These are phyloP conservation scores for Gypsophila paniculata DNA, from an alignment of 179 eudicot genomes.

Conservation along the genomic window DNA sequence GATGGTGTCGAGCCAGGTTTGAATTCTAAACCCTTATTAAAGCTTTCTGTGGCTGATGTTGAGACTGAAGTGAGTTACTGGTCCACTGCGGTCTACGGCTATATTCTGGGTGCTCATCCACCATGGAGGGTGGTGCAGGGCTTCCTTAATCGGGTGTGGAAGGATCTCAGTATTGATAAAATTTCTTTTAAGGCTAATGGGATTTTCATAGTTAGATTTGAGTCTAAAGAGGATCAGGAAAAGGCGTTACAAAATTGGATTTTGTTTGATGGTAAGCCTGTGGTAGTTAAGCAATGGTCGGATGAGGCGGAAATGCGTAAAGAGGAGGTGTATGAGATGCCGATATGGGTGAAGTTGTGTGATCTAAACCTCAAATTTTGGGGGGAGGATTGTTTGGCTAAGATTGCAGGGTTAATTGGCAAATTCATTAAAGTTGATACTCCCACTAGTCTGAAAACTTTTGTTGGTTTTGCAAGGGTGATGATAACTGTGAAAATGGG, in stretches of 20 bases:
- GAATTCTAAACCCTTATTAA: no score
- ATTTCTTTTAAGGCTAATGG: background rate
- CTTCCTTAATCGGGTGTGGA: background rate
- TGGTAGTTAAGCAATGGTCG: background rate
- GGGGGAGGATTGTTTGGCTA: no score
- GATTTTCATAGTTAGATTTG: background rate
- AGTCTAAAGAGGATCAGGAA: background rate
- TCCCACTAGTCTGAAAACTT: no score
- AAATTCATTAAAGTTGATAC: no score
- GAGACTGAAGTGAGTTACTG: background rate
- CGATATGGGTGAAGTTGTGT: no score
- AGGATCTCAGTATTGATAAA: background rate
- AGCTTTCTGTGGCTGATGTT: background rate
- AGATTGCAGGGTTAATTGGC: no score
- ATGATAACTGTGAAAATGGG: no score
- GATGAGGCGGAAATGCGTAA: no score
- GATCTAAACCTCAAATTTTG: no score
- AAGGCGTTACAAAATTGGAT: background rate
- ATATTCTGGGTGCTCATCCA: background rate
- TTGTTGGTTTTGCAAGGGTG: no score
- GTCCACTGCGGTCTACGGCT: background rate
- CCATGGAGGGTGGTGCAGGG: background rate
- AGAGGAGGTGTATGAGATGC: no score
- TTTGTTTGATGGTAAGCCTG: background rate
- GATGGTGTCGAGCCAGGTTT: no score